Evolutionary conservation across 2,329 filamentous ascomycete species (phyloP), one percentile per base, ranked within the genome.

Genomic region (Pyricularia sp.): DNA sequence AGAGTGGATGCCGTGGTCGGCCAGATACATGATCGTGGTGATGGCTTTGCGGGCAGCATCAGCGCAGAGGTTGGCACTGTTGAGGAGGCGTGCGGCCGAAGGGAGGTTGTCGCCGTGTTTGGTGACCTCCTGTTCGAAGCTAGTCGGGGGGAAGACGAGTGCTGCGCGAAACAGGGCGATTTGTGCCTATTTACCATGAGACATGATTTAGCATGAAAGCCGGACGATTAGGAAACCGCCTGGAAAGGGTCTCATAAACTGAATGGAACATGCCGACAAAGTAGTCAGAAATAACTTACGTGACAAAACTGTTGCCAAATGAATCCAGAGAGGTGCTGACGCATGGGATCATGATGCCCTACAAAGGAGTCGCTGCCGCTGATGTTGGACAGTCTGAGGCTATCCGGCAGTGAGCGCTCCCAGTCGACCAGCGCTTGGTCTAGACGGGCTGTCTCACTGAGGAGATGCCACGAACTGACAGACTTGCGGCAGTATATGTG

Each of bases 1-100:
- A 12, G 55, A 60, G 22, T 28, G 55, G 24, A 60, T 30, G 24
- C 55, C 55, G 22, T 26, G 12, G 55, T 60, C 55, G 70, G 55
- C 55, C 24, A 60, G 55, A 4, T 60, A 30, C 28, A 60, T 13
- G 24, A 19, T 13, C 28, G 22, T 26, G 24, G 28, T 26, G 55
- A 60, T 30, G 55, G 28, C 12, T 4, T 60, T 60, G 24, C 55
- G 55, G 24, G 55, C 55, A 10, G 55, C 55, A 1, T 60, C 24
- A 22, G 28, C 28, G 55, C 55, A 60, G 12, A 60, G 22, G 22
- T 26, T 26, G 24, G 55, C 4, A 22, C 55, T 30, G 55, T 30
- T 30, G 7, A 60, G 22, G 55, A 60, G 55, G 24, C 55, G 55
- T 4, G 24, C n/a, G 55, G 28, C 16, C 5, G 24, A 26, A 24